Conservation (phyloP, 202 grass and related monocot genomes). For the Saccharum hybrid region DNA sequence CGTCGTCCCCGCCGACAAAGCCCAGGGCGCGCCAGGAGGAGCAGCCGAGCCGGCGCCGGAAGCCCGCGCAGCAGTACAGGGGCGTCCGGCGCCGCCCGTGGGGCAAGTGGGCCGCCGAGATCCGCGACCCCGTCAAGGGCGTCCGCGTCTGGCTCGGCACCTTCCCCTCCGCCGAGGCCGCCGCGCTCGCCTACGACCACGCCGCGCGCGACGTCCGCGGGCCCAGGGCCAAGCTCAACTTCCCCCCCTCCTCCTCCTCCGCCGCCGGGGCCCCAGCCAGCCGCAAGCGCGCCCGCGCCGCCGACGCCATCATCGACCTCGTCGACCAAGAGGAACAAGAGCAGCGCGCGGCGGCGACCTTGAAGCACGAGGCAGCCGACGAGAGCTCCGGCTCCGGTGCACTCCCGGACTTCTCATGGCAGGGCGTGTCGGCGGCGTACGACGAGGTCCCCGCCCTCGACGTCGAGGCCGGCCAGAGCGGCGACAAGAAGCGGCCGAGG, state of each 20-base stretch:
- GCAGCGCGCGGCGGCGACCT: neutral
- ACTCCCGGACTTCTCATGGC: slow-evolving; percentile 62
- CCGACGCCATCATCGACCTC: slow-evolving; percentile 20
- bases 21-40: no score
- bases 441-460: slow-evolving; percentile 4
- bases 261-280: no score
- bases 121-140: slow-evolving; percentile 90
- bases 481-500: slow-evolving; percentile 39
- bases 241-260: slow-evolving; percentile 27
- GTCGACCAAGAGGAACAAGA: slow-evolving; percentile 28
- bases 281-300: no score
- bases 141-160: slow-evolving; percentile 94
- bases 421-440: slow-evolving; percentile 39
- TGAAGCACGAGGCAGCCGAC: slow-evolving; percentile 39
- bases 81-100: slow-evolving; percentile 82
- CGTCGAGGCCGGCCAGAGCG: neutral
- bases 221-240: slow-evolving; percentile 82
- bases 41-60: slow-evolving; percentile 11
- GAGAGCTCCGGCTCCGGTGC: neutral
- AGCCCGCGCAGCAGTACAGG: slow-evolving; percentile 53
- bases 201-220: slow-evolving; percentile 78
- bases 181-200: slow-evolving; percentile 72
- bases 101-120: slow-evolving; percentile 98
- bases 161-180: slow-evolving; percentile 75
- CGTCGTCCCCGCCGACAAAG: neutral